These are phyloP conservation scores for Cercophora samala DNA, from an alignment of 495 filamentous ascomycete genomes.

Conservation along the genomic window DNA sequence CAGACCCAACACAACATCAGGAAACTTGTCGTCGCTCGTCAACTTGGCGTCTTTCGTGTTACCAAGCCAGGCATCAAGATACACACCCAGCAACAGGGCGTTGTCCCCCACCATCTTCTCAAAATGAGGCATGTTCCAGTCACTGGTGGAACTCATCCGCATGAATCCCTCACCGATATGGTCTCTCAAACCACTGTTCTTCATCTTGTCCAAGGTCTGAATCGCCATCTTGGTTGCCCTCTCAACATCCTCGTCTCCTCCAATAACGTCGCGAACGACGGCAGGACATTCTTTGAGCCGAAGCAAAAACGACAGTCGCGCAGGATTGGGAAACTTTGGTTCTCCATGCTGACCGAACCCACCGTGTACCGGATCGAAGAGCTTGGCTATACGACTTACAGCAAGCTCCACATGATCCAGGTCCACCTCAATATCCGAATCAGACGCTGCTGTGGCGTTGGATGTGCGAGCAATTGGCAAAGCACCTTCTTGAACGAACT, in stretches of 20 bases:
- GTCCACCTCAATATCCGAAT: constrained; percentile 54
- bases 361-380: constrained; percentile 73
- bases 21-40: constrained; percentile 52
- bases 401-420: constrained; percentile 90
- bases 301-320: constrained; percentile 79
- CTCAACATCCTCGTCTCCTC: constrained; percentile 68
- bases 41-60: constrained; percentile 49
- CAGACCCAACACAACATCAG: constrained; percentile 78
- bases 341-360: constrained; percentile 61
- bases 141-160: constrained; percentile 81
- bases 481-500: constrained; percentile 84
- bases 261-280: constrained; percentile 74
- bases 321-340: constrained; percentile 89
- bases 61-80: constrained; percentile 81
- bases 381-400: constrained; percentile 69
- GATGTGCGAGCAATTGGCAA: constrained; percentile 26
- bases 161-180: constrained; percentile 88
- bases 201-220: constrained; percentile 76
- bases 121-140: constrained; percentile 94
- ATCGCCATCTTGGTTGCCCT: constrained; percentile 79
- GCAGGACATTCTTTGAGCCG: constrained; percentile 68
- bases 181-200: constrained; percentile 83
- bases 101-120: constrained; percentile 99
- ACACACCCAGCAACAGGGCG: constrained; percentile 79
- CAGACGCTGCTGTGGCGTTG: constrained; percentile 33